Base-by-base conservation (phyloP, 176 grass and related monocot species). In the Phyllostachys edulis region DNA sequence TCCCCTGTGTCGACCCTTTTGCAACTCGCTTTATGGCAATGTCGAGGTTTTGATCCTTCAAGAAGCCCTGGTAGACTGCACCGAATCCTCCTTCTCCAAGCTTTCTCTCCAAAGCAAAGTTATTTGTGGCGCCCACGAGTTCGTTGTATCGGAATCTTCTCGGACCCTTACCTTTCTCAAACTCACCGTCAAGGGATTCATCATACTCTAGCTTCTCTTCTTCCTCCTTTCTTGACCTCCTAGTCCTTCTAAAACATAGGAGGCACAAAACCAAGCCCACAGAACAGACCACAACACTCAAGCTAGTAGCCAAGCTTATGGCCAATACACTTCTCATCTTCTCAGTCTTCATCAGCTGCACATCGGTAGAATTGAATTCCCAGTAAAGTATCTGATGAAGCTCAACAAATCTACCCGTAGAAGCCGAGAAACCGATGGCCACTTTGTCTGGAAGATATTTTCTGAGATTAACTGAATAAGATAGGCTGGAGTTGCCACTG, bases 81-180 rank as follows among this genome's bases (percentile, higher is more conserved):
- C 92, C 90, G 8, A 94, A 92, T 49, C 92, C 92, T 47, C 92
- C 92, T 83, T 92, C 89, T 16, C 92, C 92, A 40, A 94, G 90
- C 81, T 94, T 94, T 59, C 82, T 86, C 34, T 90, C 87, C 34
- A 72, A 73, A 21, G 90, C 78, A 61, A 94, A 94, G 11, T 86
- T 69, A 26, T 76, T 68, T 0, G 89, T 94, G 20, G 90, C 82
- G 5, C 8, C 32, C 27, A 81, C 77, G 10, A 94, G 84, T 69
- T 92, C 85, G 49, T 36, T 59, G 78, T 92, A 90, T 34, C 1
- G 87, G 39, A 88, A 92, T 79, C 90, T 79, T 73, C 85, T 83
- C 77, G 90, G 92, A 1, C 87, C 90, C 14, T 84, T 90, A 2
- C 87, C 92, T 82, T 71, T 91, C 77, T 91, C 89, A 56, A 94